Conservation (phyloP, 345 rosid genomes). For the Linum lewisii region DNA sequence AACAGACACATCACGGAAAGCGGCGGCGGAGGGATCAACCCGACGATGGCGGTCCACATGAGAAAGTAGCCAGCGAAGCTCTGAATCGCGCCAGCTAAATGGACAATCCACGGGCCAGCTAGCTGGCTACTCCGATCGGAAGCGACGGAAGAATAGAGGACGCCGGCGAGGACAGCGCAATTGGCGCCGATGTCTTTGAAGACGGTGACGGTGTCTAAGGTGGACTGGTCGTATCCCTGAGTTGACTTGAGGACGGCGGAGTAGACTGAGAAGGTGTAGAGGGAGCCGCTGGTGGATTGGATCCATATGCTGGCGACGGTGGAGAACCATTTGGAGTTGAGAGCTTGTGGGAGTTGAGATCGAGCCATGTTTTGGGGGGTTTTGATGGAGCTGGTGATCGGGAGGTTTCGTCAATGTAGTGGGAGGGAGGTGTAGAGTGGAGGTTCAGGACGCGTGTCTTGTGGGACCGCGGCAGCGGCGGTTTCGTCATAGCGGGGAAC, state of each 20-base stretch:
- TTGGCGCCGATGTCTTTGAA: conserved; percentile 63
- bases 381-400: too few relatives aligned
- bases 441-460: too few relatives aligned
- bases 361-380: too few relatives aligned
- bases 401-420: too few relatives aligned
- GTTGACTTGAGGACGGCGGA: conserved; percentile 51
- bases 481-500: too few relatives aligned
- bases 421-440: too few relatives aligned
- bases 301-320: conserved; percentile 72
- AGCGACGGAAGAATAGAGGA: conserved; percentile 38
- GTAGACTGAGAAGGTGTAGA: conserved; percentile 67
- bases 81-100: conserved; percentile 37
- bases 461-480: too few relatives aligned
- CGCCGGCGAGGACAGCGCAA: conserved; percentile 50
- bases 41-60: conserved; percentile 56
- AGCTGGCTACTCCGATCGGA: neutral
- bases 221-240: conserved; percentile 58
- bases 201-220: conserved; percentile 64
- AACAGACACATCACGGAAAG: conserved; percentile 24
- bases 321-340: conserved; percentile 44
- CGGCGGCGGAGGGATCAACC: conserved; percentile 32
- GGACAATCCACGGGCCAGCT: conserved; percentile 72
- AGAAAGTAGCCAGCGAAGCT: conserved; percentile 52
- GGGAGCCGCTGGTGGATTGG: conserved; percentile 50
- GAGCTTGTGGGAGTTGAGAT: neutral